These are phyloP conservation scores for Cladosporium colombiae DNA, from an alignment of 2,329 filamentous ascomycete species.

Conservation along the genomic window DNA sequence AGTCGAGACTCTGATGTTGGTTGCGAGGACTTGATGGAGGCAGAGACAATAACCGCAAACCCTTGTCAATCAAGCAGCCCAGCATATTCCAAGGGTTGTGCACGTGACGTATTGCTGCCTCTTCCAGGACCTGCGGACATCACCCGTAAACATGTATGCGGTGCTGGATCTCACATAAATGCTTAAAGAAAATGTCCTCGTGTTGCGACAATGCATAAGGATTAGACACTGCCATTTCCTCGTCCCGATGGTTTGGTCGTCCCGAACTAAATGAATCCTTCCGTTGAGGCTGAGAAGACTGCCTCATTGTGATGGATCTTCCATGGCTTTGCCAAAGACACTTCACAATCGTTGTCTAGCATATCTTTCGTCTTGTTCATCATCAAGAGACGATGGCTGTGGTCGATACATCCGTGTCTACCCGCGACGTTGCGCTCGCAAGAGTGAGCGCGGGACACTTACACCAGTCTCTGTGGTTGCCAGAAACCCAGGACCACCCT, in stretches of 20 bases:
- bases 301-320: neutral
- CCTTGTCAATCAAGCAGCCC: neutral
- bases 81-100: neutral
- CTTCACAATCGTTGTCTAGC: neutral
- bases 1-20: neutral
- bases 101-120: neutral
- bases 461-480: conserved; percentile 34
- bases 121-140: neutral
- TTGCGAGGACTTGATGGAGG: neutral
- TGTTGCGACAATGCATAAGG: neutral
- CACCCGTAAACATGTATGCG: neutral
- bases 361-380: neutral
- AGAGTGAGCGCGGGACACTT: conserved; percentile 18
- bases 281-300: neutral
- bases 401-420: neutral
- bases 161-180: neutral
- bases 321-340: neutral
- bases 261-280: neutral
- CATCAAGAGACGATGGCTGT: neutral
- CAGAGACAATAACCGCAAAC: neutral
- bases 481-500: conserved; percentile 28
- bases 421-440: neutral
- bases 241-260: neutral
- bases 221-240: neutral
- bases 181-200: neutral